Conservation (phyloP, 139 green algal species). For the Tetratostichococcus sp. region DNA sequence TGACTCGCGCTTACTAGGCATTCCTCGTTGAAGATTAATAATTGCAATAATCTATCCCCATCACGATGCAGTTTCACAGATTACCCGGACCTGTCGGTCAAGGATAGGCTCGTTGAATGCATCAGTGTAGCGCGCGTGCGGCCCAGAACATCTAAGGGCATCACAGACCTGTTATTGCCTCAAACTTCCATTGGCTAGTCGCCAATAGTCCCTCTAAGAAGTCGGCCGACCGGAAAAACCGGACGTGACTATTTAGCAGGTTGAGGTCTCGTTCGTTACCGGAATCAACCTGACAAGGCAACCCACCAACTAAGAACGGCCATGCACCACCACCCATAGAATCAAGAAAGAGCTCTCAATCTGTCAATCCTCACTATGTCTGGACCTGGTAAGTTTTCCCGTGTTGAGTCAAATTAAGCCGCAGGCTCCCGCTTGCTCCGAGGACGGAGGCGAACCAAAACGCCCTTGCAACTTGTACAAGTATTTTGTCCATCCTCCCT, state of each 20-base stretch:
- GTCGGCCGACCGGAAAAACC: constrained; percentile 64
- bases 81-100: constrained; percentile 85
- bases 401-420: constrained; percentile 97
- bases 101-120: constrained; percentile 92
- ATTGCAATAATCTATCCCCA: constrained; percentile 97
- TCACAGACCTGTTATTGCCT: constrained; percentile 99
- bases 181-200: constrained; percentile 94
- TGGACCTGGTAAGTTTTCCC: constrained; percentile 94
- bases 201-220: constrained; percentile 96
- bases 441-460: no score
- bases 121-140: constrained; percentile 98
- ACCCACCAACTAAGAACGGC: constrained; percentile 88
- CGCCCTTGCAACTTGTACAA: no score
- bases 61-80: constrained; percentile 93
- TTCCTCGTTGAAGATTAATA: constrained; percentile 98
- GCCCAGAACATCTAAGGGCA: constrained; percentile 99
- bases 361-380: constrained; percentile 93
- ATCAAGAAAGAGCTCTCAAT: constrained; percentile 96
- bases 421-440: no score
- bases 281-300: constrained; percentile 96
- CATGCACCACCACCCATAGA: constrained; percentile 79
- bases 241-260: constrained; percentile 90
- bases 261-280: constrained; percentile 97
- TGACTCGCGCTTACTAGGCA: constrained; percentile 96
- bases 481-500: no score